Base-by-base conservation (phyloP, 306 rosid species). In the cucumber (Cucumis sativus) region DNA sequence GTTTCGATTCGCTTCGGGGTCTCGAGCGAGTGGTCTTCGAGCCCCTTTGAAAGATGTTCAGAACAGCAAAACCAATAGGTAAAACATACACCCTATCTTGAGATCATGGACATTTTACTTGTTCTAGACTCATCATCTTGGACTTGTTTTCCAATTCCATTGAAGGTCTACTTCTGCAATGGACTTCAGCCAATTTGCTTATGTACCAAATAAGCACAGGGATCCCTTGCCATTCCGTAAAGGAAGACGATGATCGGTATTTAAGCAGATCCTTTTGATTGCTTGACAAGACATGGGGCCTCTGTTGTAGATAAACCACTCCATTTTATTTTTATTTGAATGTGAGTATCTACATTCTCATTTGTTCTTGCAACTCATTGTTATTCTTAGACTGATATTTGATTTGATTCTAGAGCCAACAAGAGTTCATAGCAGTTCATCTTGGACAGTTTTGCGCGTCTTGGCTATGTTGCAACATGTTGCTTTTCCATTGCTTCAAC, bases 1-100 rank as follows among this genome's bases (percentile, higher is more conserved):
- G 65, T 89, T 90, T 74, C 80, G 77, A 84, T 90, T 60, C 83
- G 58, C 96, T 15, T 84, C 93, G 43, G 92, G 98, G 78, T 87
- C 99, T 81, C 97, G 93, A 30, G 97, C 93, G 54, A 95, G 99
- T 51, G 97, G 97, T 65, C 97, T 95, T 72, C 91, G 96, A 63
- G 96, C 99, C 80, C 98, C 98, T 76, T 75, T 89, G 65, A 88
- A 78, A 82, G 98, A 91, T 81, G 86, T 90, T 76, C 80, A 6
- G 73, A 95, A 89, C 83, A 87, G 80, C 54, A 13, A 55, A 74
- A 64, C 75, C 71, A 83, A 81, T 37, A 83, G 91, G 98, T 89
- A 45, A 69, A 69, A 21, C 84, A 83, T 75, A 49, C 68, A 14
- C 71, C 70, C 69, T 3, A 39, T 14, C 63, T 51, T 40, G 74